Evolutionary conservation across 768 basidiomycete genomes (phyloP).

Genomic region (Suillus occidentalis): DNA sequence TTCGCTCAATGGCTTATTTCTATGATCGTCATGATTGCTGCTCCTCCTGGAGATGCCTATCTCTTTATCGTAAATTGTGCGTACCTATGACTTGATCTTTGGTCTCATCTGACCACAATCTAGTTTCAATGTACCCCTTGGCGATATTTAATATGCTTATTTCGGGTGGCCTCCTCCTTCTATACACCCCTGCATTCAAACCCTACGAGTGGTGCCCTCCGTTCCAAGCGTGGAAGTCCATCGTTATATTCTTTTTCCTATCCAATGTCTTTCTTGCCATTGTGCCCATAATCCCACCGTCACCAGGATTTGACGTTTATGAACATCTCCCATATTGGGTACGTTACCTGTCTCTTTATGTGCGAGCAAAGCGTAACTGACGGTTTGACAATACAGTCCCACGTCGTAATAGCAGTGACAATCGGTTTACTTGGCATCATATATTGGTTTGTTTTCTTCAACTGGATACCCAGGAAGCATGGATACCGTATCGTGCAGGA

Average conservation of each 20-base stretch:
- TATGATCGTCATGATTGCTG: constrained; percentile 48
- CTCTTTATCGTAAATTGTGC: constrained; percentile 65
- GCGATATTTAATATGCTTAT: constrained; percentile 60
- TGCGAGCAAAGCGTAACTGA: neutral
- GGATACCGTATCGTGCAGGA: constrained; percentile 52
- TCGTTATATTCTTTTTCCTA: constrained; percentile 55
- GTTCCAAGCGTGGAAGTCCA: constrained; percentile 51
- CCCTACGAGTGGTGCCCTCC: constrained; percentile 63
- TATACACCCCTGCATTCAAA: constrained; percentile 48
- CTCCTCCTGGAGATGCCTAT: constrained; percentile 76
- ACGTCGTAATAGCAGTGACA: constrained; percentile 45
- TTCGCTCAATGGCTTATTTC: constrained; percentile 63
- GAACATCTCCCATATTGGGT: constrained; percentile 69
- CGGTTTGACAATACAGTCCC: constrained; percentile 39
- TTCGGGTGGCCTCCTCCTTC: constrained; percentile 60
- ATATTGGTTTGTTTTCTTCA: constrained; percentile 58
- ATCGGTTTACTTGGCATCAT: constrained; percentile 48
- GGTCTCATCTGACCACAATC: neutral
- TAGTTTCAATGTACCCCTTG: constrained; percentile 60
- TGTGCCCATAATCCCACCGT: constrained; percentile 65
- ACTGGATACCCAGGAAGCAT: constrained; percentile 47
- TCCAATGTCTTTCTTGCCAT: constrained; percentile 66
- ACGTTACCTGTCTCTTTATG: constrained; percentile 22
- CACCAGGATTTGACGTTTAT: constrained; percentile 50
- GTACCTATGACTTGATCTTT: constrained; percentile 20